Percentiles rank a stretch among this genome's conserved stretches.
phyloP scores from a whole-genome alignment of 306 rosid species.

The Rubus parviflorus region DNA sequence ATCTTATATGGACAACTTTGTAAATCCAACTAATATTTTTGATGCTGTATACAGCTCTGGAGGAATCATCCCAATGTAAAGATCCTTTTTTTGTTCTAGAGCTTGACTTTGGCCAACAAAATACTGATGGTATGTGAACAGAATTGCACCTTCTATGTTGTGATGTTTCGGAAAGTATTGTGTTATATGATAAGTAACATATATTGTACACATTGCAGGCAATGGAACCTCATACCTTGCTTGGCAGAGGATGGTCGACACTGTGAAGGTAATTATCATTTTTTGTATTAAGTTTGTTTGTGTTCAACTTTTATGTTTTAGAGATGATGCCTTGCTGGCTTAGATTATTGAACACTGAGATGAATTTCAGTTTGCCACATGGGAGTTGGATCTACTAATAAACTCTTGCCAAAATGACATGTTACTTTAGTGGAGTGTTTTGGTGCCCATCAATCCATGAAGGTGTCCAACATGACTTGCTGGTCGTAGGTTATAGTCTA shows the following conservation, averaged over 20 bases:
- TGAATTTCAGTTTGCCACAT: neutral
- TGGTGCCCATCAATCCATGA: neutral
- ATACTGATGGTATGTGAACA: slow-evolving; percentile 37
- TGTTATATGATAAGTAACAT: slow-evolving; percentile 10
- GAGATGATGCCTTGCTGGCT: slow-evolving; percentile 12
- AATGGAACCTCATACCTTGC: slow-evolving; percentile 44
- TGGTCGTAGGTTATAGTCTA: neutral
- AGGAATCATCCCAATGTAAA: slow-evolving; percentile 61
- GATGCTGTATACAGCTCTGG: slow-evolving; percentile 54
- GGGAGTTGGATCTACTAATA: neutral
- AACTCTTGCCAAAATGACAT: neutral
- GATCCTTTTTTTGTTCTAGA: slow-evolving; percentile 70
- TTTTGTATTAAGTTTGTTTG: neutral
- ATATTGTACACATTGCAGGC: slow-evolving; percentile 45
- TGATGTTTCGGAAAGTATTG: neutral
- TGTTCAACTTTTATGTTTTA: neutral
- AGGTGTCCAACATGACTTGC: slow-evolving; percentile 2
- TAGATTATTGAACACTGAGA: neutral
- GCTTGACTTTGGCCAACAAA: slow-evolving; percentile 44
- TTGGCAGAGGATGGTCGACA: slow-evolving; percentile 67
- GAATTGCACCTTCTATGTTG: neutral
- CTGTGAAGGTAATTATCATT: slow-evolving; percentile 62
- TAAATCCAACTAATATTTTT: slow-evolving; percentile 19
- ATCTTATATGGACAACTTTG: slow-evolving; percentile 6
- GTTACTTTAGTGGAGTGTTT: slow-evolving; percentile 3